Evolutionary conservation across 108 stramenopile species (phyloP).

Genomic region (Seminavis robusta): DNA sequence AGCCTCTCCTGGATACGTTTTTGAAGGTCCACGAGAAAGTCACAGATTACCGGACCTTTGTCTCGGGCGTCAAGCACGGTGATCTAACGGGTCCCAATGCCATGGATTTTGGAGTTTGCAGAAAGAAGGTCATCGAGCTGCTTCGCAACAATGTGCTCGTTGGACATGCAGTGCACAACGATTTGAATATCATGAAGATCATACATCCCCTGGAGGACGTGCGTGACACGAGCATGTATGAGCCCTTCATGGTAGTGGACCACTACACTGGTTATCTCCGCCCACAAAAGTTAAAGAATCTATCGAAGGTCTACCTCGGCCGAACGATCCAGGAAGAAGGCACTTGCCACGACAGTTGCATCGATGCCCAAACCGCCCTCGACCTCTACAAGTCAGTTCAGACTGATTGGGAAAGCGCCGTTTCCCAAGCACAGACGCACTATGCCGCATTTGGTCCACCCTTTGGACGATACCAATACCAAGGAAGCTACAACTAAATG

Average conservation of each 20-base stretch:
- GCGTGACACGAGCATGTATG: slow-evolving; percentile 86
- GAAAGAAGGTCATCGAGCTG: slow-evolving; percentile 56
- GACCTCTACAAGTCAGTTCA: slow-evolving; percentile 53
- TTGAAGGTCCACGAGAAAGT: slow-evolving; percentile 57
- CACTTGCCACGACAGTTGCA: slow-evolving; percentile 42
- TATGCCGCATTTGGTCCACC: too few species aligned
- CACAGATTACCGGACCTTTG: slow-evolving; percentile 84
- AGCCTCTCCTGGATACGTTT: slow-evolving; percentile 56
- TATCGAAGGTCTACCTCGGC: slow-evolving; percentile 25
- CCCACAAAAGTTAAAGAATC: slow-evolving; percentile 19
- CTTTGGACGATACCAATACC: too few species aligned
- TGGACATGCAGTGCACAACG: slow-evolving; percentile 93
- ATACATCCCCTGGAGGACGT: slow-evolving; percentile 66
- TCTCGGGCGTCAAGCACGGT: slow-evolving; percentile 20
- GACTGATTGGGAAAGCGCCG: slow-evolving; percentile 63
- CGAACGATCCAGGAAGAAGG: slow-evolving; percentile 20
- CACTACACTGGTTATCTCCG: slow-evolving; percentile 52
- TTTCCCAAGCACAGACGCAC: too few species aligned
- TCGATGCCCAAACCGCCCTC: slow-evolving; percentile 72
- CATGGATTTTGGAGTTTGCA: slow-evolving; percentile 61
- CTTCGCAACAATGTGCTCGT: slow-evolving; percentile 79
- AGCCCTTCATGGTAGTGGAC: slow-evolving; percentile 57
- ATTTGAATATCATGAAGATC: slow-evolving; percentile 77
- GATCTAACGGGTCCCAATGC: slow-evolving; percentile 36
- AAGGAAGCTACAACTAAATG: too few species aligned